phyloP scores from a whole-genome alignment of 2,329 filamentous ascomycete genomes.

The Trichoderma oligosporum region DNA sequence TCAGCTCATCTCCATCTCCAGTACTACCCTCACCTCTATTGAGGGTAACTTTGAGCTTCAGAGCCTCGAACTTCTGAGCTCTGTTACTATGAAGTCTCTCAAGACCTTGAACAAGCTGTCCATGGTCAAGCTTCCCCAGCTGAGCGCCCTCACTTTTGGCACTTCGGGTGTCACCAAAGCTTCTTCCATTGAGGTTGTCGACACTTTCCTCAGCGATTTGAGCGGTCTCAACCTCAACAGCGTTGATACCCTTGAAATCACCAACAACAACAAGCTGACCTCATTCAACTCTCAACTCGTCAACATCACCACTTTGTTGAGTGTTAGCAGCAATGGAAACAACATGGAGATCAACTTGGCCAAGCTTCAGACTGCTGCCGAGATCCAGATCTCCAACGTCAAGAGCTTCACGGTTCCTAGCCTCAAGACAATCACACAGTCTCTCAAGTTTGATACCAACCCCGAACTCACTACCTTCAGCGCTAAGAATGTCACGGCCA shows the following conservation, averaged over 20 bases:
- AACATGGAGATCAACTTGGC: slow-evolving; percentile 69
- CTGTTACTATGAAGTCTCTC: slow-evolving; percentile 64
- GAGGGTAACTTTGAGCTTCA: slow-evolving; percentile 66
- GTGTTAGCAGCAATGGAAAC: slow-evolving; percentile 75
- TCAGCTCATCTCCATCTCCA: slow-evolving; percentile 58
- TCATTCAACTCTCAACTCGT: slow-evolving; percentile 72
- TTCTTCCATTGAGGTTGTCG: slow-evolving; percentile 67
- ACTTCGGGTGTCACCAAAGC: slow-evolving; percentile 61
- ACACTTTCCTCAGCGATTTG: slow-evolving; percentile 78
- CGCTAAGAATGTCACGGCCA: slow-evolving; percentile 67
- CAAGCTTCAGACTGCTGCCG: slow-evolving; percentile 61
- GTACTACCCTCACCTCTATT: slow-evolving; percentile 60
- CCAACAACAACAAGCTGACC: slow-evolving; percentile 83
- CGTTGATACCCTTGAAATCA: slow-evolving; percentile 72
- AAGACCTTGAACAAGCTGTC: slow-evolving; percentile 61
- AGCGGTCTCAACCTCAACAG: slow-evolving; percentile 74
- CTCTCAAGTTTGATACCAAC: slow-evolving; percentile 82
- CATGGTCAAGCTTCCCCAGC: slow-evolving; percentile 67
- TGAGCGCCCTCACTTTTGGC: slow-evolving; percentile 48
- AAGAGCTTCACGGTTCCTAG: slow-evolving; percentile 69
- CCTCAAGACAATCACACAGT: slow-evolving; percentile 68
- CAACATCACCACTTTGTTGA: slow-evolving; percentile 68
- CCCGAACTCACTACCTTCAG: slow-evolving; percentile 55
- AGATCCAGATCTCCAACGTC: slow-evolving; percentile 65
- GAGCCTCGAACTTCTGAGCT: slow-evolving; percentile 64